Evolutionary conservation across 352 stramenopile genomes (phyloP), one percentile per base, ranked within the genome.

Genomic region (Phytophthora macrochlamydospora): DNA sequence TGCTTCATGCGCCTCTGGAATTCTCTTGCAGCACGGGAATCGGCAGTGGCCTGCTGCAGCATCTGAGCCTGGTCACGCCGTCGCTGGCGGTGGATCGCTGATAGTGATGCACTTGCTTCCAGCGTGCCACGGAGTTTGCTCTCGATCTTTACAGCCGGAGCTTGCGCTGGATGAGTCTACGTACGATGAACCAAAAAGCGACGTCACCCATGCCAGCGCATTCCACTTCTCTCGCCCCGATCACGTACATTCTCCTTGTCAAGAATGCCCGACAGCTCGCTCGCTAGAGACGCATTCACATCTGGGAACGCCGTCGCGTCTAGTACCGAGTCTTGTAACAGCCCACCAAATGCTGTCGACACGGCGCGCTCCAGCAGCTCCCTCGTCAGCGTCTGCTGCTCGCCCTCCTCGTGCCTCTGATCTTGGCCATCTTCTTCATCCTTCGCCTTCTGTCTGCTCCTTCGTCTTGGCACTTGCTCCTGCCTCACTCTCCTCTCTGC

Each of bases 341-440:
- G 28, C 7, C 62, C 61, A 28, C 67, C 66, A 50, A 89, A 78
- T 24, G 75, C 80, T n/a, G 72, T 74, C 30, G 75, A 78, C 30
- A 91, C 73, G 13, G 83, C 83, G 24, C 83, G 76, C 45, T 90
- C 80, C 30, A 91, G 73, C 50, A 91, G 76, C 33, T 76, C 77
- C 38, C 80, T 67, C 12, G 80, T 86, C 43, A 67, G 14, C 5
- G 46, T 60, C 44, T 59, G 65, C 31, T 80, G 59, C 4, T 74
- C 67, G 12, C 56, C 24, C n/a, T 46, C 40, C 4, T 35, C 49
- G 48, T 42, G 58, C 24, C 7, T 1, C 28, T 45, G 44, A 31
- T 38, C 24, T n/a, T 44, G 48, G 28, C 2, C 13, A 24, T 11
- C 49, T 14, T 13, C 14, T 7, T 51, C 5, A 33, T 30, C 32